Base-by-base conservation (phyloP, 1,284 basidiomycete species). In the Sanghuangporus weigelae region DNA sequence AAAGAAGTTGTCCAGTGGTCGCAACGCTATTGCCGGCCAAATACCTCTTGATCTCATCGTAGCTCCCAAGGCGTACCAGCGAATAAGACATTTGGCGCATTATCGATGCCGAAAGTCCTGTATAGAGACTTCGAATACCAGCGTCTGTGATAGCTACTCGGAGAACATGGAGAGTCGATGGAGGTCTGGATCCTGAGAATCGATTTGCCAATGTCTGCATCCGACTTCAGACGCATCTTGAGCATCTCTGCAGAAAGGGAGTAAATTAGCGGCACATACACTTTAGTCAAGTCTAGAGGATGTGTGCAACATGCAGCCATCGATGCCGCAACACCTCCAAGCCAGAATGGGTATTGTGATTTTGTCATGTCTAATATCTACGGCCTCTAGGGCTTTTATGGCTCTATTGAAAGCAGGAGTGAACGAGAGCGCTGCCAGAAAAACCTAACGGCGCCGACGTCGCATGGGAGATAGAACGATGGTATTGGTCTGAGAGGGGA, bases 11-110 rank as follows among this genome's bases (percentile, higher is more conserved):
- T 8, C 77, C 70, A 2, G 84, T 77, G 5, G 83, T 83, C 12
- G 86, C 79, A 19, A 26, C 48, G 19, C 59, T 48, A 19, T 53
- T 36, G 8, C 66, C 73, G 72, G 59, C 72, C 3, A 91, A 70
- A 11, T 76, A 74, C 23, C 77, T 73, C 71, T 92, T 92, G 72
- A 90, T 80, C 62, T 86, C 84, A 73, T 96, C 94, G 73, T 96
- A 96, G 39, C 82, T 84, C 40, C 93, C 93, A 59, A 96, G 79
- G 14, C 94, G 88, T 56, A 94, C 92, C 61, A 96, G 82, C 0
- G 92, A 93, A 72, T 96, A 96, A 8, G 92, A 89, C 93, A 96
- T 95, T 77, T 96, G 94, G 54, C 94, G 85, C 71, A 96, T 78
- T 50, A 95, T 76, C 2, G 93, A 93, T 16, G 93, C 94, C 10